Evolutionary conservation across 1,284 basidiomycete species (phyloP), one percentile per base, ranked within the genome.

Genomic region (Ceraceosorus guamensis): DNA sequence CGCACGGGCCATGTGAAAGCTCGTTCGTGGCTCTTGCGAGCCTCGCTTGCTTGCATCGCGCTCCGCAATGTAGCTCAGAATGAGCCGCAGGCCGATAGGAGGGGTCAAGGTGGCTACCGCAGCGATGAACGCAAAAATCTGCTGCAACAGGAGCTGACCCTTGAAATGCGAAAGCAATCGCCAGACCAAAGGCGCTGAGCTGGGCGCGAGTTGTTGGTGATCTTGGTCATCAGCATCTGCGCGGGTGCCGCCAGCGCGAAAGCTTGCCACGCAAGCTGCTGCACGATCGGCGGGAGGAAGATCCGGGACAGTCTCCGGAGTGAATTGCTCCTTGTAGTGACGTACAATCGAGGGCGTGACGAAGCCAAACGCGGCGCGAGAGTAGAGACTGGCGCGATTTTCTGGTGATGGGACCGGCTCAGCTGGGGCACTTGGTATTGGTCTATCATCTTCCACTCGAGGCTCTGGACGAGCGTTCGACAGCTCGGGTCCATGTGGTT

Each of bases 241-340:
- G 10, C 34, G 10, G 1, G 13, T 4, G 47, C 48, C 39, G 35
- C 59, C 56, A n/a, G 70, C 63, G 18, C 73, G 61, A 67, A 71
- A 72, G 39, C 56, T 60, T 45, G 72, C 64, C 16, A 72, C 68
- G n/a, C 71, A 67, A 6, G 67, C 61, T 1, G 81, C 79, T 0
- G 81, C 74, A 24, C 77, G 76, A 66, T 82, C 80, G 57, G 80
- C 80, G 33, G 81, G 78, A 6, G 80, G 71, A 2, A 82, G 70
- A 18, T 79, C 79, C 0, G 81, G 81, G 5, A 82, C 77, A 34
- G 79, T 77, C 10, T 74, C 65, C 41, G 80, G 63, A 6, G 73
- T 76, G 57, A 81, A 75, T 1, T 80, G 77, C 3, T 56, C 70
- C 44, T 66, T 69, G 65, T 78, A 80, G 62, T 80, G 78, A 57